Base-by-base conservation (phyloP, 1,284 basidiomycete species). In the Heterobasidion parviporum region DNA sequence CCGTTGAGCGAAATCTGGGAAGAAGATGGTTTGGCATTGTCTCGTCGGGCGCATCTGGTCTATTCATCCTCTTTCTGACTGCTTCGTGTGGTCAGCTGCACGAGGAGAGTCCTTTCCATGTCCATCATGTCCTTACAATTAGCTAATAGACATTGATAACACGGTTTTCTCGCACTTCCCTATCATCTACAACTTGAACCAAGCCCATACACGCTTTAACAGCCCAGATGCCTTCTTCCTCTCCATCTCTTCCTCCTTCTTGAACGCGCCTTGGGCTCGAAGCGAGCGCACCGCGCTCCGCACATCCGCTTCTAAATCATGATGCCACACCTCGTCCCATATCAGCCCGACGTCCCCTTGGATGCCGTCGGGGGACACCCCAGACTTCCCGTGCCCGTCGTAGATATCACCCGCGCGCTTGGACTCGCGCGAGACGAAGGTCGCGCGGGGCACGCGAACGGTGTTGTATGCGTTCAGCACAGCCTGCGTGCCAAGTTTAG, bases 311-410 rank as follows among this genome's bases (percentile, higher is more conserved):
- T 70, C 63, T 14, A 78, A 59, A 57, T 79, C 74, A 63, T 80
- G 72, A 50, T 72, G 65, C 78, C 78, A 82, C 14, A 82, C 70
- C 9, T 70, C 68, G 34, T 72, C 69, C 74, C 75, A 82, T 34
- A 72, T 67, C n/a, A 66, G 70, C 8, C 58, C 50, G 32, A 81
- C 45, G 49, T 73, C 69, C 2, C 67, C 57, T 3, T 43, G 18
- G 15, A 67, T 18, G 2, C 62, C 65, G 15, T 65, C 63, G 2
- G 54, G 2, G 2, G 55, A 57, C 10, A 54, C 15, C 1, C 65
- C 66, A 35, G 63, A 63, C 1, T 59, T 58, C 8, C 65, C 67
- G 3, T 54, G 59, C 5, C 57, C 60, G 44, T 70, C 64, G 52
- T 66, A 70, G 8, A 65, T 59, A 14, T 64, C 67, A 0, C 80